Evolutionary conservation across 345 rosid species (phyloP), one percentile per base, ranked within the genome.

Genomic region (Syzygium oleosum): DNA sequence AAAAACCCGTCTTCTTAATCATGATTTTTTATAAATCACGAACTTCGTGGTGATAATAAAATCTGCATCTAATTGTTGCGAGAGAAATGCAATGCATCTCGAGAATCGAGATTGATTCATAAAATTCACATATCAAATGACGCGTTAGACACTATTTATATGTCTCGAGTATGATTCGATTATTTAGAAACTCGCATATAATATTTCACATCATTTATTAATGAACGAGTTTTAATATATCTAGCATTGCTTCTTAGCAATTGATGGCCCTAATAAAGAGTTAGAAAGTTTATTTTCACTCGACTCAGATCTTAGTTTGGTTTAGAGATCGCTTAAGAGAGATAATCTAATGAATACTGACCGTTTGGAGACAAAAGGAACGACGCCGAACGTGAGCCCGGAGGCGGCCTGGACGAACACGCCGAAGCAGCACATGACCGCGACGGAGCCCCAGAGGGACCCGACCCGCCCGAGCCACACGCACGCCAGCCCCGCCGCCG

Each of bases 281-380:
- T n/a, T 6, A 13, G 73, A 14, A n/a, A 7, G 29, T 61, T 61
- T 21, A 31, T 53, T 51, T 53, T 23, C 12, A 84, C 16, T 51
- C 54, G 85, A 51, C 5, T 14, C 53, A 10, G 86, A 13, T 46
- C 17, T 19, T 5, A 84, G 22, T 17, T 19, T 10, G 53, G 22
- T 29, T 29, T 84, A 51, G 59, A 53, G 85, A 15, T 17, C 27
- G 41, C n/a, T 38, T 4, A 15, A 85, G 54, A n/a, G n/a, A 25
- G 38, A 9, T 51, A 54, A 54, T 29, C 51, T 49, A 7, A 86
- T 51, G 38, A 22, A 68, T 13, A 31, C 77, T 55, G n/a, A 94
- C 99, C 96, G 92, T 31, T 91, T 93, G 91, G 98, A 94, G 89
- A 97, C 95, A 87, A 97, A 97, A 46, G 99, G 98, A 6, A 95